phyloP scores from a whole-genome alignment of 495 filamentous ascomycete species.

The Tuber borchii region DNA sequence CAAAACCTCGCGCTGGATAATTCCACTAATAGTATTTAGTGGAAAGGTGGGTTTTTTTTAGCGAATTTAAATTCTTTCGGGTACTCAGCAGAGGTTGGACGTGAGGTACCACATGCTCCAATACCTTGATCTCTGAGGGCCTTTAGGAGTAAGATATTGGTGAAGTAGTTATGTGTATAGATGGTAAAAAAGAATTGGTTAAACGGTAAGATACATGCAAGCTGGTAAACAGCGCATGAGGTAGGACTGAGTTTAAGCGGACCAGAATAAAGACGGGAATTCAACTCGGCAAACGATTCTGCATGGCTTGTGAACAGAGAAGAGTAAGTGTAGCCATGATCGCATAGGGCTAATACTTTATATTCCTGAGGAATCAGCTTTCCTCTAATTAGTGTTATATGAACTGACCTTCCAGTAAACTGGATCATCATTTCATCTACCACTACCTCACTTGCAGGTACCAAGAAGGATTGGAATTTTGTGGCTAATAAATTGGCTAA shows the following conservation, averaged over 20 bases:
- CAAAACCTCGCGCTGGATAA: neutral
- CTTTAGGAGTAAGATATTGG: conserved; percentile 4
- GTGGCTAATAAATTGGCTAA: neutral
- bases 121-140: neutral
- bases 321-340: neutral
- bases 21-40: neutral
- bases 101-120: conserved; percentile 4
- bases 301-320: neutral
- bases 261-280: neutral
- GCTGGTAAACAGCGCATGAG: neutral
- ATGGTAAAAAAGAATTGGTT: neutral
- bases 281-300: neutral
- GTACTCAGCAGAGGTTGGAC: conserved; percentile 4
- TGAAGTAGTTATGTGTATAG: neutral
- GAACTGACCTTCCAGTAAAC: conserved; percentile 11
- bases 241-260: neutral
- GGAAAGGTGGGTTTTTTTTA: neutral
- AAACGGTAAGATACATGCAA: conserved; percentile 1
- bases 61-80: neutral
- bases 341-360: conserved; percentile 10
- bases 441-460: conserved; percentile 10
- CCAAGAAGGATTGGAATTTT: neutral
- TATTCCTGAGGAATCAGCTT: conserved; percentile 13
- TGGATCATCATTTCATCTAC: conserved; percentile 20
- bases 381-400: conserved; percentile 15